These are phyloP conservation scores for Bauhinia variegata DNA, from an alignment of 306 rosid genomes.

Conservation along the genomic window DNA sequence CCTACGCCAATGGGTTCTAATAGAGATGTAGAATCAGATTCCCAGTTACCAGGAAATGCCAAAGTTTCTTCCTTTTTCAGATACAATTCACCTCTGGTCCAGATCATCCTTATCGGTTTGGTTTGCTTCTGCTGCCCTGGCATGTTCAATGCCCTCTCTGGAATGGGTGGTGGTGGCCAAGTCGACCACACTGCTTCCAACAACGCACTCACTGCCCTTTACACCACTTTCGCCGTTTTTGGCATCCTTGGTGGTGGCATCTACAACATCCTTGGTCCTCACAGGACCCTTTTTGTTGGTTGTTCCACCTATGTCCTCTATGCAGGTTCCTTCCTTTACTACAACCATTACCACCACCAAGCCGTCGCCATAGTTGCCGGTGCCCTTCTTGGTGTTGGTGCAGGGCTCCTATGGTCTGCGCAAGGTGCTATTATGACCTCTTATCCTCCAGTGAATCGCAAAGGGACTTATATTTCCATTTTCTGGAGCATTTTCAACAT, in stretches of 20 bases:
- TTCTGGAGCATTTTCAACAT: slow-evolving; percentile 93
- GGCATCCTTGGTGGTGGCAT: slow-evolving; percentile 94
- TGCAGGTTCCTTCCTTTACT: slow-evolving; percentile 85
- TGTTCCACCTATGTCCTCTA: slow-evolving; percentile 78
- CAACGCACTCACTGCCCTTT: slow-evolving; percentile 83
- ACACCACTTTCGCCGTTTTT: slow-evolving; percentile 73
- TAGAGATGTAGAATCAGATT: slow-evolving; percentile 44
- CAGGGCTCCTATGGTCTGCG: slow-evolving; percentile 85
- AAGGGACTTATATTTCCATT: slow-evolving; percentile 79
- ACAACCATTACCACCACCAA: slow-evolving; percentile 75
- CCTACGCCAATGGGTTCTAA: slow-evolving; percentile 47
- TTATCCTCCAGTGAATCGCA: slow-evolving; percentile 72
- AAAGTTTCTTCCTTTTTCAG: slow-evolving; percentile 45
- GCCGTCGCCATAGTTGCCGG: slow-evolving; percentile 66
- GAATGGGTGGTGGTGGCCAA: slow-evolving; percentile 97
- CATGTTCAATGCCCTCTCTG: slow-evolving; percentile 89
- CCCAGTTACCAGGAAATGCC: not conserved
- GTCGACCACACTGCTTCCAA: slow-evolving; percentile 69
- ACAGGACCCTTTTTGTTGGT: slow-evolving; percentile 71
- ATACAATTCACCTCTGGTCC: slow-evolving; percentile 75
- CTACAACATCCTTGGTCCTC: slow-evolving; percentile 93
- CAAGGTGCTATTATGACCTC: slow-evolving; percentile 98
- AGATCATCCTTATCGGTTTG: slow-evolving; percentile 62
- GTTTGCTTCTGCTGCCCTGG: slow-evolving; percentile 98
- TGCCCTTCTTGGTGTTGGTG: slow-evolving; percentile 73